A percentile compares a stretch with the other conserved stretches of the same genome.
phyloP scores from a whole-genome alignment of 1,284 basidiomycete species.

The Melampsora abietis-canadensis region DNA sequence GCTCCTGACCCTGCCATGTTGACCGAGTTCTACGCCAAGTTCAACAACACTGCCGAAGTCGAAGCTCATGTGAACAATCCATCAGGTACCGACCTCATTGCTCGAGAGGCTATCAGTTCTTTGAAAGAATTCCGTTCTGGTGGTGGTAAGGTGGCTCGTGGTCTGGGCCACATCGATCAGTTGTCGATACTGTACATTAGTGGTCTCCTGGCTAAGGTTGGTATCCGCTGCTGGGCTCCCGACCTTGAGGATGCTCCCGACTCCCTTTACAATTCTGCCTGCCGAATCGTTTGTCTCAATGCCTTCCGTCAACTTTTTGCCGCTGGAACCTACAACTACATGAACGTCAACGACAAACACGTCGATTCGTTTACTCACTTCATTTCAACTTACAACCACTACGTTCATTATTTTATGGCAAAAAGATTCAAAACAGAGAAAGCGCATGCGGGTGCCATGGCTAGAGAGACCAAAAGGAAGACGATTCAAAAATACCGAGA shows the following conservation, averaged over 20 bases:
- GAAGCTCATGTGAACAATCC: slow-evolving; percentile 2
- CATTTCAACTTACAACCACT: slow-evolving; percentile 12
- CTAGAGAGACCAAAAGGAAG: background rate
- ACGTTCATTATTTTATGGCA: slow-evolving; percentile 23
- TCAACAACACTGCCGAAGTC: background rate
- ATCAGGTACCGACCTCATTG: background rate
- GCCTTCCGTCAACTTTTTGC: slow-evolving; percentile 10
- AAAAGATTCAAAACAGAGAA: slow-evolving; percentile 1
- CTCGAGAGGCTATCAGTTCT: background rate
- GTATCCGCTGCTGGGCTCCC: too few species aligned
- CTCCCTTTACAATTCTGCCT: slow-evolving; percentile 23
- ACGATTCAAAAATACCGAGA: background rate
- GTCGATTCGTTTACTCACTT: too few species aligned
- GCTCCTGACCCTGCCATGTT: slow-evolving; percentile 11
- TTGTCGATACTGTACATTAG: too few species aligned
- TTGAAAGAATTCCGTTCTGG: background rate
- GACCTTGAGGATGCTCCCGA: background rate
- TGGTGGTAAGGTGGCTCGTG: background rate
- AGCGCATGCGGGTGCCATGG: background rate
- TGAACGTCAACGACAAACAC: slow-evolving; percentile 4
- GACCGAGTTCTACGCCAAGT: slow-evolving; percentile 17
- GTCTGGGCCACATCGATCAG: too few species aligned
- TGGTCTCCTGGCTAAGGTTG: too few species aligned
- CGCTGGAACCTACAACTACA: background rate
- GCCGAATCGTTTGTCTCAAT: slow-evolving; percentile 4